Evolutionary conservation across 495 filamentous ascomycete species (phyloP).

Genomic region (Penicillium turbatum): DNA sequence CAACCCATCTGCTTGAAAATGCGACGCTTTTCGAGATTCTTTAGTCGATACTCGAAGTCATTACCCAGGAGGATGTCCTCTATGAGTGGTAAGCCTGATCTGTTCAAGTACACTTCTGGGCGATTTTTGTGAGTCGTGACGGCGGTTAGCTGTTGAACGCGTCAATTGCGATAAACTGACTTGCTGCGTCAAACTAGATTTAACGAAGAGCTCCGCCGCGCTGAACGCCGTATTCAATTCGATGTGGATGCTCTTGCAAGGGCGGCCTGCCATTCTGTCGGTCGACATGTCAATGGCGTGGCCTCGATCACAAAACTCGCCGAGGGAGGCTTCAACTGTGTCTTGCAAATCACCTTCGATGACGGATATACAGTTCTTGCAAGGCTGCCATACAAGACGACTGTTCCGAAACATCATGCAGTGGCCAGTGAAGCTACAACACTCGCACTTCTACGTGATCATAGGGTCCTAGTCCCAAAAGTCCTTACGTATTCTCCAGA

Average conservation of each 20-base stretch:
- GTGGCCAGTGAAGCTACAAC: slow-evolving; percentile 39
- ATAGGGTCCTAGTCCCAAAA: slow-evolving; percentile 29
- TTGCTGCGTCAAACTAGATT: slow-evolving; percentile 9
- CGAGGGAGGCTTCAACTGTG: slow-evolving; percentile 33
- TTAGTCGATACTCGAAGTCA: slow-evolving; percentile 1
- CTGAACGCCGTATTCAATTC: slow-evolving; percentile 19
- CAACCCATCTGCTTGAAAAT: slow-evolving; percentile 7
- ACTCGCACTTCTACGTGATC: slow-evolving; percentile 24
- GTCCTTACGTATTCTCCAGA: slow-evolving; percentile 19
- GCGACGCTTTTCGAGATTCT: slow-evolving; percentile 6
- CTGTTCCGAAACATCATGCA: slow-evolving; percentile 24
- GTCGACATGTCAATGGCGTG: slow-evolving; percentile 4
- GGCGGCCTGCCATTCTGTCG: slow-evolving; percentile 12
- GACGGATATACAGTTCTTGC: slow-evolving; percentile 26
- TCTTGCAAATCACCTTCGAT: slow-evolving; percentile 23
- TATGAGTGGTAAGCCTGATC: slow-evolving; percentile 7
- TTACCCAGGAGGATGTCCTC: slow-evolving; percentile 5
- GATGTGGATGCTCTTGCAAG: slow-evolving; percentile 17
- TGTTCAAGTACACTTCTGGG: slow-evolving; percentile 22
- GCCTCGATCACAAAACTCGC: slow-evolving; percentile 29
- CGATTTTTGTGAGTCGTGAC: slow-evolving; percentile 20
- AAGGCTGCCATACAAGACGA: slow-evolving; percentile 25
- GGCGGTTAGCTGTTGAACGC: background rate
- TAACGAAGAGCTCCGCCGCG: slow-evolving; percentile 18
- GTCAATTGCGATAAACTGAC: slow-evolving; percentile 3